Evolutionary conservation across 441 rosid species (phyloP), one percentile per base, ranked within the genome.

Genomic region (Mallotus japonicus): DNA sequence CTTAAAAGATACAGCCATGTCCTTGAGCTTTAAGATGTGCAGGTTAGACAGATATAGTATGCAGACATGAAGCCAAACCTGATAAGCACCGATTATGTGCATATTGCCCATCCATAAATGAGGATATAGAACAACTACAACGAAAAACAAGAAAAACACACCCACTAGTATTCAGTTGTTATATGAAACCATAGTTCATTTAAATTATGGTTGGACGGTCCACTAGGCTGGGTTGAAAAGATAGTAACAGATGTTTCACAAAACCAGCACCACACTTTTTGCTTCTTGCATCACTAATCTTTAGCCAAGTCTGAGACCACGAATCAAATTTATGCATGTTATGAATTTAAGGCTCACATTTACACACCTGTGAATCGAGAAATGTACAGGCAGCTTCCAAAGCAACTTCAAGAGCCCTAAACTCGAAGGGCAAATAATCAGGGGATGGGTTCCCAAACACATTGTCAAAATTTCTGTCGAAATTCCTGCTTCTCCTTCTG

Each of bases 371-470:
- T 59, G 97, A 90, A 83, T 95, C 99, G n/a, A 95, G 98, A 81
- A 90, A 93, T 3, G 97, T 91, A 83, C 99, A 95, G 65, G 98
- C 96, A 81, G 98, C 88, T 84, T 95, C 99, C 28, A 93, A 80
- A 28, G 99, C 96, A 76, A 95, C 89, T 79, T 95, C 99, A 72
- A 95, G 93, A 66, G 97, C 99, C 76, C 88, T 86, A 75, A 95
- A 95, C 86, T 95, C 99, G 65, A 95, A 95, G 73, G 99, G 99
- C 83, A 95, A 85, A 80, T 96, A 92, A 86, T 96, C 98, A 51
- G 97, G 97, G 62, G 96, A 96, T 44, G 90, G 63, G 75, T 63
- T 87, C 69, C 87, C 95, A 79, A 81, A 90, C 11, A 62, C 85
- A 76, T 81, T 78, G 32, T 96, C 97, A 70, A 87, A 93, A 76